Percentiles rank a stretch among this genome's conserved stretches.
Conservation (phyloP, 1,284 basidiomycete genomes). For the Stereum hirsutum region DNA sequence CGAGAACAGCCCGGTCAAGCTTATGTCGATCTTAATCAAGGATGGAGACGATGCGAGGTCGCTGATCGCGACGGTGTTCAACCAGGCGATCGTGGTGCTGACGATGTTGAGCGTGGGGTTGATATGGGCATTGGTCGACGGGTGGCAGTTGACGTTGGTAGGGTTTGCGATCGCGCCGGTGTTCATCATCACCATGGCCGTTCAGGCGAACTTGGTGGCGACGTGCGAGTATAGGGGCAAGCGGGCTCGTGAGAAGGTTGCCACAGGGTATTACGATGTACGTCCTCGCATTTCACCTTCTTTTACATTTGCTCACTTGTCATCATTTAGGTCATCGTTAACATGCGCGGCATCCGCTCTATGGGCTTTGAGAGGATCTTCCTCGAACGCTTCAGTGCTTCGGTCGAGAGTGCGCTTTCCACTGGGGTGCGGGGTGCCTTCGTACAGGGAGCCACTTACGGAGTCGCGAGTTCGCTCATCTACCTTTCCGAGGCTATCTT, state of each 20-base stretch:
- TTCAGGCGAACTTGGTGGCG: conserved; percentile 65
- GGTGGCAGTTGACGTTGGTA: conserved; percentile 92
- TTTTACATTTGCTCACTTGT: not conserved
- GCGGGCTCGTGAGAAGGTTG: conserved; percentile 74
- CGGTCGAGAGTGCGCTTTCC: conserved; percentile 51
- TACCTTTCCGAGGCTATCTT: conserved; percentile 86
- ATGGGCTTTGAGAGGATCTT: conserved; percentile 87
- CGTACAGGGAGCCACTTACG: conserved; percentile 77
- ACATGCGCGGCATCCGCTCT: conserved; percentile 80
- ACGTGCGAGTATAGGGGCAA: conserved; percentile 79
- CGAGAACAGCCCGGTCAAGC: conserved; percentile 49
- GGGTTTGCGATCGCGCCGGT: conserved; percentile 84
- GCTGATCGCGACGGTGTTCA: conserved; percentile 69
- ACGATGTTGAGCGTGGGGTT: conserved; percentile 82
- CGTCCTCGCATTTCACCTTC: conserved; percentile 17
- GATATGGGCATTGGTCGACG: conserved; percentile 79
- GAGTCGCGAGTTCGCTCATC: conserved; percentile 74
- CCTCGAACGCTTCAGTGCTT: conserved; percentile 54
- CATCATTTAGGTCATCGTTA: conserved; percentile 57
- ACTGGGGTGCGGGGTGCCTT: conserved; percentile 75
- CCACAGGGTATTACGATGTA: conserved; percentile 82
- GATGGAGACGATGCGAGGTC: conserved; percentile 86
- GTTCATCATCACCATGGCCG: conserved; percentile 66
- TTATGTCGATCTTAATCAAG: conserved; percentile 83
- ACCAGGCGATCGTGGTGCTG: conserved; percentile 63